Percentiles rank a stretch among this genome's conserved stretches.
Evolutionary conservation across 306 rosid genomes (phyloP).

Genomic region (Prunus mira): DNA sequence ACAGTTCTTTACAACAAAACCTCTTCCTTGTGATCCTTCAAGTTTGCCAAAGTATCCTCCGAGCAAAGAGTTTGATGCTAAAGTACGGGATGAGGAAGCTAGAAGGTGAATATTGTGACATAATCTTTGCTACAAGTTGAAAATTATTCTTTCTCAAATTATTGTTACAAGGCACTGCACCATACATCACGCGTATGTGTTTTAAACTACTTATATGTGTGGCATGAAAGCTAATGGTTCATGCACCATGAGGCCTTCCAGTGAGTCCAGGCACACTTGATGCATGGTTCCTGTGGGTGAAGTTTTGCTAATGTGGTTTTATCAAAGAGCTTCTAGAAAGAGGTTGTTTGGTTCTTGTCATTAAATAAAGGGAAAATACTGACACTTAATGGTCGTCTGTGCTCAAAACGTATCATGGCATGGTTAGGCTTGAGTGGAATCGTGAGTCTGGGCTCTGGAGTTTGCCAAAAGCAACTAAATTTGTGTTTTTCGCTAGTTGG

Average conservation of each 20-base stretch:
- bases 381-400: not conserved
- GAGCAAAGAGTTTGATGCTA: constrained; percentile 97
- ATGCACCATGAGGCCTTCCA: not conserved
- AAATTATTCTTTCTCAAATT: not conserved
- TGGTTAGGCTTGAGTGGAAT: not conserved
- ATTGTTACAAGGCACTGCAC: not conserved
- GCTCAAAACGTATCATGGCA: not conserved
- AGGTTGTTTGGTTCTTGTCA: not conserved
- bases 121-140: constrained; percentile 13
- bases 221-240: not conserved
- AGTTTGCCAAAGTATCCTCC: constrained; percentile 98
- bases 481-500: not conserved
- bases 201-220: not conserved
- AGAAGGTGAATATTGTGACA: constrained; percentile 57
- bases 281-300: not conserved
- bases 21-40: constrained; percentile 95
- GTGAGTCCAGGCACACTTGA: not conserved
- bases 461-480: not conserved
- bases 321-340: not conserved
- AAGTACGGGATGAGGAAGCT: constrained; percentile 94
- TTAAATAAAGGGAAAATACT: not conserved
- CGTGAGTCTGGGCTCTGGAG: not conserved
- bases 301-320: not conserved
- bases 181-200: not conserved
- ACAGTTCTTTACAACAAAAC: constrained; percentile 83